These are phyloP conservation scores for Lantana camara DNA, from an alignment of 257 asterid genomes.

Conservation along the genomic window DNA sequence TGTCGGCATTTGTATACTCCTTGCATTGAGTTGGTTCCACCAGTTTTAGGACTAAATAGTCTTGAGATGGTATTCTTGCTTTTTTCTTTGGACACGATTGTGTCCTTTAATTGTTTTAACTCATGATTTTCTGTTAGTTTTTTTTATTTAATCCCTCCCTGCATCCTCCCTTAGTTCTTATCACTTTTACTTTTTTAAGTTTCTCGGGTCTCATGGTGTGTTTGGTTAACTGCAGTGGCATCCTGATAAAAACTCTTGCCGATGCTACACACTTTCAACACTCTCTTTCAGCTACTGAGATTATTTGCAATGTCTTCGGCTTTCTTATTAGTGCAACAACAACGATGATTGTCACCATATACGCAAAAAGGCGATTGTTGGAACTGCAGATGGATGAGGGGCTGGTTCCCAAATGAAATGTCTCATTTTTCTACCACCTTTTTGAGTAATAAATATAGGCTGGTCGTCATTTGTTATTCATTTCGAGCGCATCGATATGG, in stretches of 20 bases:
- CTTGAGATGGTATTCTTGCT: background rate
- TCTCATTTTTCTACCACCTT: background rate
- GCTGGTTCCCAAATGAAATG: conserved; percentile 47
- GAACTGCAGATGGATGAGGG: conserved; percentile 64
- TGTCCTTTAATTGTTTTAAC: background rate
- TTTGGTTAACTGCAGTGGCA: conserved; percentile 55
- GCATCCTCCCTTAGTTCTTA: background rate
- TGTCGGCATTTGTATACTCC: too few relatives aligned
- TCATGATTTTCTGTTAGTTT: background rate
- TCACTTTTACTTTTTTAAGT: background rate
- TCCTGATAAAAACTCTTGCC: conserved; percentile 68
- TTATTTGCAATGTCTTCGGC: conserved; percentile 53
- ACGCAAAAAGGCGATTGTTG: conserved; percentile 65
- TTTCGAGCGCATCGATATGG: too few relatives aligned
- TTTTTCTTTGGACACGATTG: background rate
- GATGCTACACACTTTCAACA: conserved; percentile 63
- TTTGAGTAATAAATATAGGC: too few relatives aligned
- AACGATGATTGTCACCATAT: conserved; percentile 60
- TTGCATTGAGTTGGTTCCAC: too few relatives aligned
- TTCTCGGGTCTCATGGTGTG: background rate
- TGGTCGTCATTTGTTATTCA: too few relatives aligned
- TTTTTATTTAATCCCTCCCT: background rate
- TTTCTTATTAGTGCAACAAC: conserved; percentile 55
- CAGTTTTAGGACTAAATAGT: too few relatives aligned
- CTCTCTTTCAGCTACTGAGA: conserved; percentile 55